Evolutionary conservation across 768 basidiomycete genomes (phyloP).

Genomic region (Omphalotus guepiniiformis): DNA sequence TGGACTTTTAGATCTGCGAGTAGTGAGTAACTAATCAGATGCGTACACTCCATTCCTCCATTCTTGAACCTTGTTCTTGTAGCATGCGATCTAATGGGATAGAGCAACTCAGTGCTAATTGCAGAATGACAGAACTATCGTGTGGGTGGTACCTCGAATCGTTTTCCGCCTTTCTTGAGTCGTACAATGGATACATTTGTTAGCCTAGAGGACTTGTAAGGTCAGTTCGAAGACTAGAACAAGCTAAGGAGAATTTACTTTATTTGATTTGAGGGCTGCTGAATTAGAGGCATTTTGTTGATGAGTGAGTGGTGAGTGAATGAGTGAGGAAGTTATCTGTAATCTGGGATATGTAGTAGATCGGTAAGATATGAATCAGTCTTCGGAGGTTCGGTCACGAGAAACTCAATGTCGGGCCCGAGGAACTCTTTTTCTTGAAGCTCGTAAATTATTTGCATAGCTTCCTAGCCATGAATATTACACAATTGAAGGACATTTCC

Average conservation of each 20-base stretch:
- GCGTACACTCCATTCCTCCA: conserved; percentile 88
- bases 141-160: conserved; percentile 87
- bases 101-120: not conserved
- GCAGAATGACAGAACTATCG: not conserved
- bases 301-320: too few relatives aligned
- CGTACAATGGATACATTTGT: conserved; percentile 97
- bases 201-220: conserved; percentile 46
- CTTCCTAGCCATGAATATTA: too few relatives aligned
- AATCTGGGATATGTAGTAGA: too few relatives aligned
- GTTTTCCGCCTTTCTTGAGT: conserved; percentile 94
- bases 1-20: too few relatives aligned
- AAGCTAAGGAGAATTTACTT: conserved; percentile 45
- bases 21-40: not conserved
- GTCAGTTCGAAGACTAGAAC: not conserved
- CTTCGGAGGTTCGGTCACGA: too few relatives aligned
- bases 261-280: conserved; percentile 89
- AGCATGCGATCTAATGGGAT: conserved; percentile 75
- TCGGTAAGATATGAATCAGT: too few relatives aligned
- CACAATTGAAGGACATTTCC: too few relatives aligned
- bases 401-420: too few relatives aligned
- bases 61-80: conserved; percentile 99
- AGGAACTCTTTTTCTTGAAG: not conserved
- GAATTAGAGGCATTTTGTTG: conserved; percentile 61
- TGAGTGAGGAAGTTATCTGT: too few relatives aligned
- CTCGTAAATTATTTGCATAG: not conserved